These are phyloP conservation scores for Heimioporus sp. DNA, from an alignment of 768 basidiomycete species.

Conservation along the genomic window DNA sequence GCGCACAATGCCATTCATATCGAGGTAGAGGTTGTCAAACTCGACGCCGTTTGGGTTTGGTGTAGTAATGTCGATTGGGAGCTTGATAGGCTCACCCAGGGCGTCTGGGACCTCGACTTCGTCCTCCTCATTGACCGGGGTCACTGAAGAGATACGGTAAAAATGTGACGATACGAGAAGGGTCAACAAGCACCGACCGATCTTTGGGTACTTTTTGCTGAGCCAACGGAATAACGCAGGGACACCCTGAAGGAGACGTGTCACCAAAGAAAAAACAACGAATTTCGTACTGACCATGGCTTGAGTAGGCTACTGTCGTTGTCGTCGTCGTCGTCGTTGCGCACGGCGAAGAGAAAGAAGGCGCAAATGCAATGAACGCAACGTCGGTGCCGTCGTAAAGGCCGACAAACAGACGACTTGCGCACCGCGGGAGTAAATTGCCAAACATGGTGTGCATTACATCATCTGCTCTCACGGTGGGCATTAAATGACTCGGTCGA, in stretches of 20 bases:
- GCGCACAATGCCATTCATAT: constrained; percentile 98
- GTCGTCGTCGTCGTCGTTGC: too few species aligned
- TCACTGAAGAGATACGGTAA: constrained; percentile 42
- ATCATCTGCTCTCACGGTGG: constrained; percentile 17
- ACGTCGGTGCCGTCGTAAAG: too few species aligned
- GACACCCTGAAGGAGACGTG: constrained; percentile 68
- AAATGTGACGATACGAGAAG: background rate
- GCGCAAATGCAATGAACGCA: too few species aligned
- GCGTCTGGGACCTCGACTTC: constrained; percentile 65
- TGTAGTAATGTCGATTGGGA: constrained; percentile 75
- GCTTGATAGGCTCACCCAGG: constrained; percentile 61
- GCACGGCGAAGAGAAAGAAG: too few species aligned
- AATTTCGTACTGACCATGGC: constrained; percentile 19
- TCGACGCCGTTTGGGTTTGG: constrained; percentile 96
- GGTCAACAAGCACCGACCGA: constrained; percentile 51
- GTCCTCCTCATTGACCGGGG: constrained; percentile 82
- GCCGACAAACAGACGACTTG: background rate
- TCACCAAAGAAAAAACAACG: constrained; percentile 5
- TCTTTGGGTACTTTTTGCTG: constrained; percentile 98
- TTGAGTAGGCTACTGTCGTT: background rate
- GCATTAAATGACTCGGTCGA: background rate
- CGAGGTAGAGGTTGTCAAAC: constrained; percentile 95
- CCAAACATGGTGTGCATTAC: constrained; percentile 15
- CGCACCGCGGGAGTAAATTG: background rate
- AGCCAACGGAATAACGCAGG: constrained; percentile 98